Conservation (phyloP, 1,139 yeast genomes). For the Hemisphaericaspora lyxosophila region DNA sequence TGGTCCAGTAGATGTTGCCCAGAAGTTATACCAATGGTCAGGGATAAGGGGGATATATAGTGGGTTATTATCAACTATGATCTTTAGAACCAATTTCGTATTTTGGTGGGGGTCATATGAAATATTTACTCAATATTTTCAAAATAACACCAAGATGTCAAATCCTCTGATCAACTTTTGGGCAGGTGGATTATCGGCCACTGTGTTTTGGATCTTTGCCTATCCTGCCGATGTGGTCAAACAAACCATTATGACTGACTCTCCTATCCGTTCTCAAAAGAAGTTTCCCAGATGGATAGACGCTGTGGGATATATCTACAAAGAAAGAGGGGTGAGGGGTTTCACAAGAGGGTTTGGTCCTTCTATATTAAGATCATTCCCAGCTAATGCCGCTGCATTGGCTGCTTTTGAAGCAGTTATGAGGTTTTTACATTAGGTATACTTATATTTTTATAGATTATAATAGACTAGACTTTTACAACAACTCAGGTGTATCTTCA, state of each 20-base stretch:
- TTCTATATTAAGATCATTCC: constrained; percentile 72
- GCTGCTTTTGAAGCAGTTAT: constrained; percentile 87
- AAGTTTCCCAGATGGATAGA: constrained; percentile 68
- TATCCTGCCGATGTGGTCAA: constrained; percentile 89
- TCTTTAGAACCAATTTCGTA: constrained; percentile 81
- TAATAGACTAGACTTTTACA: constrained; percentile 3
- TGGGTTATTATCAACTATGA: constrained; percentile 82
- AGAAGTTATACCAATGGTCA: constrained; percentile 50
- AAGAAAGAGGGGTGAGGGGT: constrained; percentile 55
- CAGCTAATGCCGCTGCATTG: constrained; percentile 91
- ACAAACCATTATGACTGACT: constrained; percentile 83
- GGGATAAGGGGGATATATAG: constrained; percentile 76
- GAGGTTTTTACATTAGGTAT: constrained; percentile 50
- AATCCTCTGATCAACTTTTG: constrained; percentile 78
- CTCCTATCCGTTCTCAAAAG: constrained; percentile 59
- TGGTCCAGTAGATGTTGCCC: constrained; percentile 78
- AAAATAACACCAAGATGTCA: constrained; percentile 60
- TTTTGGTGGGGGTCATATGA: constrained; percentile 97
- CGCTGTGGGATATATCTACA: constrained; percentile 70
- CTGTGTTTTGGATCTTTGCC: constrained; percentile 87
- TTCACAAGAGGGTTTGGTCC: constrained; percentile 81
- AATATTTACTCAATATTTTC: constrained; percentile 67
- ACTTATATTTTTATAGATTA: constrained; percentile 3
- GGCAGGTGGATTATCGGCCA: constrained; percentile 87
- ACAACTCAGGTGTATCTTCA: not conserved